These are phyloP conservation scores for Rhizopus delemar DNA, from an alignment of 371 early-diverging fungal genomes.

Conservation along the genomic window DNA sequence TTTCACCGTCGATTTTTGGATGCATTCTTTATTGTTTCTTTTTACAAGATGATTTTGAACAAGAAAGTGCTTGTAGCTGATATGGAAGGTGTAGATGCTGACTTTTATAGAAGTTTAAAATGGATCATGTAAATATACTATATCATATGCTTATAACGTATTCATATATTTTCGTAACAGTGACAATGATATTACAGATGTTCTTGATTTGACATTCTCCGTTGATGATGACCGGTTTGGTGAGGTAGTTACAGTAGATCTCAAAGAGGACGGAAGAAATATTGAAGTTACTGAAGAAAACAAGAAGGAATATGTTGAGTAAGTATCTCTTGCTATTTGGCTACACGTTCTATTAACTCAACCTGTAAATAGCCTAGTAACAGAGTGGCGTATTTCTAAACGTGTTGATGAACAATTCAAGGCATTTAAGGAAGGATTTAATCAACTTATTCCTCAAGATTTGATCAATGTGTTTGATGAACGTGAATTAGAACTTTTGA, in stretches of 20 bases:
- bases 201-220: constrained; percentile 88
- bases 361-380: constrained; percentile 57
- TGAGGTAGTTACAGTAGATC: constrained; percentile 84
- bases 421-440: constrained; percentile 93
- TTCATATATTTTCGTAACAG: constrained; percentile 22
- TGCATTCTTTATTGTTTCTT: constrained; percentile 92
- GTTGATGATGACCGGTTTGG: constrained; percentile 95
- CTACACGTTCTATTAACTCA: not conserved
- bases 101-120: constrained; percentile 86
- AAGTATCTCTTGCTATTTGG: constrained; percentile 17
- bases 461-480: constrained; percentile 96
- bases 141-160: not conserved
- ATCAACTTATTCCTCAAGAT: constrained; percentile 93
- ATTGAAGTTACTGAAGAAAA: constrained; percentile 96
- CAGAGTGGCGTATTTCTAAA: constrained; percentile 81
- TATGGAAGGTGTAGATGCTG: constrained; percentile 96
- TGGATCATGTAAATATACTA: constrained; percentile 81
- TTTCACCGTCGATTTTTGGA: constrained; percentile 97
- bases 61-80: constrained; percentile 87
- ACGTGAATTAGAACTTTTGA: constrained; percentile 96
- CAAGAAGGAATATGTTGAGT: constrained; percentile 94
- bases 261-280: constrained; percentile 88
- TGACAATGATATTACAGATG: constrained; percentile 87
- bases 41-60: constrained; percentile 95
- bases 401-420: constrained; percentile 94